A percentile compares a stretch with the other conserved stretches of the same genome.
phyloP scores from a whole-genome alignment of 176 grass and related monocot genomes.

The Elaeis guineensis region DNA sequence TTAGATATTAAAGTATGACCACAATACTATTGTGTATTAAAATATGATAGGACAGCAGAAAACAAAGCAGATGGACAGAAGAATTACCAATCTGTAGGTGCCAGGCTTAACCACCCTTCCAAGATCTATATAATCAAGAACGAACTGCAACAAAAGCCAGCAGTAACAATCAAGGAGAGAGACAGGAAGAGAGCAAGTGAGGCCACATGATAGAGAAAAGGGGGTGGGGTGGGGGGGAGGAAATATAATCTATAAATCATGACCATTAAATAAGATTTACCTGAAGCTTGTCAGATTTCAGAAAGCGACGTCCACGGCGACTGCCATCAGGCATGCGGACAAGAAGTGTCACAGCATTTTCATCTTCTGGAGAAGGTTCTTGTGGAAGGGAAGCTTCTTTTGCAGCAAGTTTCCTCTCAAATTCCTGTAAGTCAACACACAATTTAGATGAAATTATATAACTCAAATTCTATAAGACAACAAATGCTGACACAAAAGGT shows the following conservation, averaged over 20 bases:
- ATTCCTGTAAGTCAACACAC: constrained; percentile 39
- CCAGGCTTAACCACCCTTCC: constrained; percentile 79
- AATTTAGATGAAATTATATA: not conserved
- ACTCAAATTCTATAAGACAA: too few relatives aligned
- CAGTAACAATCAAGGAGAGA: not conserved
- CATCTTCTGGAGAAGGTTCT: constrained; percentile 67
- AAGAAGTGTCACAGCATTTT: constrained; percentile 71
- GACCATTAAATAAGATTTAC: constrained; percentile 17
- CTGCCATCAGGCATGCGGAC: constrained; percentile 88
- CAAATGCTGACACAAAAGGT: too few relatives aligned
- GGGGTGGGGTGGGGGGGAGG: too few relatives aligned
- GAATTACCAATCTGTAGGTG: constrained; percentile 86
- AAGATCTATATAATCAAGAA: constrained; percentile 94
- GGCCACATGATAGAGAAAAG: too few relatives aligned
- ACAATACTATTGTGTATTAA: not conserved
- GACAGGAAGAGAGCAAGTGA: too few relatives aligned
- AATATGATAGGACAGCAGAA: constrained; percentile 12
- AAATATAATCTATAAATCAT: too few relatives aligned
- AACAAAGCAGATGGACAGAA: not conserved
- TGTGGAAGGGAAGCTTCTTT: constrained; percentile 73
- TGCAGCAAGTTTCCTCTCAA: constrained; percentile 65
- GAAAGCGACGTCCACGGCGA: constrained; percentile 64
- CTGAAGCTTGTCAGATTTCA: constrained; percentile 89
- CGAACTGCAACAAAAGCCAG: constrained; percentile 45
- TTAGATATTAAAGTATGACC: too few relatives aligned